Conservation (phyloP, 1,139 yeast species). For the Chernovozyma aurita region DNA sequence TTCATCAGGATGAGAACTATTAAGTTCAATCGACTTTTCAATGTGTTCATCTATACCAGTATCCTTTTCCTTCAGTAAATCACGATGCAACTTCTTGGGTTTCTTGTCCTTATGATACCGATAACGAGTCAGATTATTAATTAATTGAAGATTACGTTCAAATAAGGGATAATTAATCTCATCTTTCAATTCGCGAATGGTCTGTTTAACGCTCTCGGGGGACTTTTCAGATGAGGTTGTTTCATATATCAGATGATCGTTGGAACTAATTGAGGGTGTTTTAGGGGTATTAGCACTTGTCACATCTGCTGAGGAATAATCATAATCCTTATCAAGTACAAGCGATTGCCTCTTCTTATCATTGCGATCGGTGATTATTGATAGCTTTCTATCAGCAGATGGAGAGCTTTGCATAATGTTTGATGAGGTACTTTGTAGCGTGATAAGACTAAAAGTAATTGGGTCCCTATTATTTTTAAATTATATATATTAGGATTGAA, state of each 20-base stretch:
- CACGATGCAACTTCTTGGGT: background rate
- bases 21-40: background rate
- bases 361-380: slow-evolving; percentile 19
- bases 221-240: too few species aligned
- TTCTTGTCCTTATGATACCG: background rate
- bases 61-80: background rate
- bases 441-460: too few species aligned
- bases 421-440: too few species aligned
- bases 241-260: too few species aligned
- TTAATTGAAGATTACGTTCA: background rate
- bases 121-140: background rate
- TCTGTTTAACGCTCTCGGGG: background rate
- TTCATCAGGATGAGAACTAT: background rate
- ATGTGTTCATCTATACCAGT: background rate
- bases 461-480: too few species aligned
- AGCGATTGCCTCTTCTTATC: slow-evolving; percentile 20
- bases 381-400: slow-evolving; percentile 14
- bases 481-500: too few species aligned
- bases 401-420: too few species aligned
- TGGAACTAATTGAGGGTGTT: background rate
- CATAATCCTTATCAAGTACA: slow-evolving; percentile 17
- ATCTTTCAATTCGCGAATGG: background rate
- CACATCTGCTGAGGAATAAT: background rate
- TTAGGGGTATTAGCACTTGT: background rate
- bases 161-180: background rate